These are phyloP conservation scores for Ceriops zippeliana DNA, from an alignment of 345 rosid species.

Conservation along the genomic window DNA sequence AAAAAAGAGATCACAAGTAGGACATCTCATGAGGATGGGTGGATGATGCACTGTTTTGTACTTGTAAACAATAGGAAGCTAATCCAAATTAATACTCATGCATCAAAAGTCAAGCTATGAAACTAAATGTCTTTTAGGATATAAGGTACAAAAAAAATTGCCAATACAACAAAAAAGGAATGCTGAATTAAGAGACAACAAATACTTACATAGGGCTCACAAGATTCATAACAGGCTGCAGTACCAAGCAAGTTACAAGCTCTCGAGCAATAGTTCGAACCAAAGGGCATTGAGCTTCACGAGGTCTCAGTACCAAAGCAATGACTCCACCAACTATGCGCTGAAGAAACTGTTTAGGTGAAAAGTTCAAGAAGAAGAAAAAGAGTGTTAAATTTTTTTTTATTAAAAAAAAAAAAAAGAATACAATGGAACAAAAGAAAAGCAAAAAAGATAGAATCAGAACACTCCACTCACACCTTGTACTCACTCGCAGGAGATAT, in stretches of 20 bases:
- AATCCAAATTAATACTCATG: no score
- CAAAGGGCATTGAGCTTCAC: slow-evolving; percentile 90
- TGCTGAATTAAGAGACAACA: slow-evolving; percentile 8
- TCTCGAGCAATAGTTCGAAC: slow-evolving; percentile 92
- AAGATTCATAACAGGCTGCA: slow-evolving; percentile 83
- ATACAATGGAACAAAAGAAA: slow-evolving; percentile 7
- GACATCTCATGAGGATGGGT: no score
- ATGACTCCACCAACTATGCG: slow-evolving; percentile 75
- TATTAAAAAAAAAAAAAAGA: slow-evolving; percentile 4
- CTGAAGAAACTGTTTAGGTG: slow-evolving; percentile 63
- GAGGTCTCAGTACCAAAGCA: slow-evolving; percentile 73
- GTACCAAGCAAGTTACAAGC: slow-evolving; percentile 86
- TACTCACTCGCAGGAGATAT: slow-evolving; percentile 92
- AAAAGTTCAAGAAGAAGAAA: neutral
- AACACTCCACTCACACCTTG: slow-evolving; percentile 77
- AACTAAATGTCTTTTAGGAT: no score
- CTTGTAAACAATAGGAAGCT: no score
- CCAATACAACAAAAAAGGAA: neutral
- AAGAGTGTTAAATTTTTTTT: neutral
- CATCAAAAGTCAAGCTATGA: no score
- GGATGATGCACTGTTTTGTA: no score
- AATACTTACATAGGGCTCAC: slow-evolving; percentile 79
- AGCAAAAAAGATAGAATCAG: slow-evolving; percentile 7
- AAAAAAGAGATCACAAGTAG: no score
- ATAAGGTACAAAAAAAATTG: no score